Base-by-base conservation (phyloP, 129 eudicot species). In the Deinandra increscens region DNA sequence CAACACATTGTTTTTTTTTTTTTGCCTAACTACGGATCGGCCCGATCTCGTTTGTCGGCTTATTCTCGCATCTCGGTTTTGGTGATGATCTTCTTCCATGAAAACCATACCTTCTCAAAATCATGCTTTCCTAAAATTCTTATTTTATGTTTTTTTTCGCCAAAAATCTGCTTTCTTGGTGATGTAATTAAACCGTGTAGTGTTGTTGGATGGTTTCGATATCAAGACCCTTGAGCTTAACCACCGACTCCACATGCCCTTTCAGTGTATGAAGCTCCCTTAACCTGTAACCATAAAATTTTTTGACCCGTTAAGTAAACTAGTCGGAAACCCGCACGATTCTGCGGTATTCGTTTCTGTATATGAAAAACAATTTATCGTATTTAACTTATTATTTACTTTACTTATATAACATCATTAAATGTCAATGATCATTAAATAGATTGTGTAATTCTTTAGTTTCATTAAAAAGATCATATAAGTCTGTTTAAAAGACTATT, bases 191-290 rank as follows among this genome's bases (percentile, higher is more conserved):
- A 54, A 80, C 76, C 6, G 84, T 80, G 77, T 80, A 74, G 62
- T 74, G 79, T 53, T 79, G 79, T 73, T 79, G 83, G 71, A 79
- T 79, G 19, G 83, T 79, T 34, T 79, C 83, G 9, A 79, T 79
- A 68, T 81, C 81, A 0, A 76, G 65, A 19, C 81, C 79, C 70
- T 81, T 82, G n/a, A 83, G 79, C 84, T 75, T 83, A 60, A 83
- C 84, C 29, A 83, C 87, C 0, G 87, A 83, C 54, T 83, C 87
- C 2, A 79, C 84, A 4, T 79, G 84, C 23, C 84, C 81, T 60
- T 79, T 79, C 3, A 82, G 65, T 1, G 81, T 82, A 41, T 79
- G 87, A 20, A 82, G 84, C 75, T 82, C 87, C 77, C 87, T 79
- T 60, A 79, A 60, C 72, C 86, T 78, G 68, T 19, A 42, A 73